Evolutionary conservation across 176 grass and related monocot genomes (phyloP).

Genomic region (Juncus inflexus): DNA sequence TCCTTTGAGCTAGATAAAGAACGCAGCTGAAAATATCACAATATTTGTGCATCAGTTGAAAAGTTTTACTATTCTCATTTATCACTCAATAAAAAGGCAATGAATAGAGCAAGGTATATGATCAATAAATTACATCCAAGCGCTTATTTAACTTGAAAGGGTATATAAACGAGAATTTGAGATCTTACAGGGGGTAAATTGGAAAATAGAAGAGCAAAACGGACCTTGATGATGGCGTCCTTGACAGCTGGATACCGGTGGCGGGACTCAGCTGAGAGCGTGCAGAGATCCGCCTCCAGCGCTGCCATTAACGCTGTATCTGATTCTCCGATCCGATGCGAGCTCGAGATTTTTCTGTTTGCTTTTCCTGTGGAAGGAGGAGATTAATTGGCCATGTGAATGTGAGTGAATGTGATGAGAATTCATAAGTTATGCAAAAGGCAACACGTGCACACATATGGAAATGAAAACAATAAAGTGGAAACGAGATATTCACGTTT

Average conservation of each 20-base stretch:
- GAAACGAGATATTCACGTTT: too few relatives aligned
- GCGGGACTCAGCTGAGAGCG: slow-evolving; percentile 91
- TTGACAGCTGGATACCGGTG: slow-evolving; percentile 85
- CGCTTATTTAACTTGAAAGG: too few relatives aligned
- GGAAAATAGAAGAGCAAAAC: not conserved
- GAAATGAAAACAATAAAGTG: too few relatives aligned
- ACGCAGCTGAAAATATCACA: slow-evolving; percentile 55
- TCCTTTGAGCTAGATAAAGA: slow-evolving; percentile 77
- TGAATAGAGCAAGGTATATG: slow-evolving; percentile 66
- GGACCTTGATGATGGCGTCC: slow-evolving; percentile 83
- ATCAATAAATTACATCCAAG: slow-evolving; percentile 6
- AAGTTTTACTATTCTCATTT: not conserved
- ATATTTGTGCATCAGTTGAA: slow-evolving; percentile 3
- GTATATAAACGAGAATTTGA: slow-evolving; percentile 56
- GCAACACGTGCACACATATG: too few relatives aligned
- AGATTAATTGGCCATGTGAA: too few relatives aligned
- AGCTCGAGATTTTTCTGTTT: slow-evolving; percentile 9
- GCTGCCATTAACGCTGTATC: slow-evolving; percentile 88
- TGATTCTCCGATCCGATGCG: slow-evolving; percentile 19
- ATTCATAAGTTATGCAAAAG: too few relatives aligned
- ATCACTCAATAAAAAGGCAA: too few relatives aligned
- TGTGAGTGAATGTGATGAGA: too few relatives aligned
- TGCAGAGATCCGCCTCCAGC: slow-evolving; percentile 95
- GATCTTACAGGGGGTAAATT: too few relatives aligned
- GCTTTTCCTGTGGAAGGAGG: slow-evolving; percentile 6